Percentiles rank a stretch among this genome's conserved stretches.
Conservation (phyloP, 2,329 filamentous ascomycete genomes). For the Ceratocystis albifundus region DNA sequence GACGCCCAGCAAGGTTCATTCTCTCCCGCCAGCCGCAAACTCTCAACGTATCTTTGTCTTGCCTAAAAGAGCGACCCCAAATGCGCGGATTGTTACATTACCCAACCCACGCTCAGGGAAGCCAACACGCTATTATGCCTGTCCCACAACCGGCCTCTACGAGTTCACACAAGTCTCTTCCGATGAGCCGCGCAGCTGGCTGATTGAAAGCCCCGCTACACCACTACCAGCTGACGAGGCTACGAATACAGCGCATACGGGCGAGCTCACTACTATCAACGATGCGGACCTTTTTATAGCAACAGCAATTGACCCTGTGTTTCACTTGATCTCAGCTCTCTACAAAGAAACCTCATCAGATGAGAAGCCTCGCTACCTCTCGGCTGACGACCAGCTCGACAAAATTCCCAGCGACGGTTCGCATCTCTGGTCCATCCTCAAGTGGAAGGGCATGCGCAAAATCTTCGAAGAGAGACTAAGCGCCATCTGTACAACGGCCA, state of each 20-base stretch:
- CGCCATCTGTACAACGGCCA: slow-evolving; percentile 66
- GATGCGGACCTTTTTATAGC: slow-evolving; percentile 69
- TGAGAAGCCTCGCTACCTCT: slow-evolving; percentile 53
- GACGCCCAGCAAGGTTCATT: slow-evolving; percentile 32
- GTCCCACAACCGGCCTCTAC: slow-evolving; percentile 50
- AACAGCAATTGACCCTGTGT: slow-evolving; percentile 72
- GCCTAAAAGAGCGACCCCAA: slow-evolving; percentile 42
- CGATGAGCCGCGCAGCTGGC: slow-evolving; percentile 47
- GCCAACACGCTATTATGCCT: slow-evolving; percentile 50
- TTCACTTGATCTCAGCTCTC: slow-evolving; percentile 67
- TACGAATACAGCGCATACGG: not conserved
- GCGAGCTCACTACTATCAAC: slow-evolving; percentile 15
- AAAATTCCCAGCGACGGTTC: slow-evolving; percentile 42
- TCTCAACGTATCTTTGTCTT: slow-evolving; percentile 50
- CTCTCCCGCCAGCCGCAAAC: slow-evolving; percentile 34
- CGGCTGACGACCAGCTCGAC: slow-evolving; percentile 62
- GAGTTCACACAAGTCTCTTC: slow-evolving; percentile 49
- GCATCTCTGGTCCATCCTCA: slow-evolving; percentile 49
- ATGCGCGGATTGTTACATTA: slow-evolving; percentile 48
- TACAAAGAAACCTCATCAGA: slow-evolving; percentile 33
- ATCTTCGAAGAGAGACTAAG: slow-evolving; percentile 55
- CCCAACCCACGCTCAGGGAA: slow-evolving; percentile 46
- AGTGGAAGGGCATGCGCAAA: slow-evolving; percentile 36
- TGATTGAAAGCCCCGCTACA: slow-evolving; percentile 37
- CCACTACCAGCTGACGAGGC: not conserved